Base-by-base conservation (phyloP, 2,329 filamentous ascomycete genomes). In the Ophiostoma novo-ulmi region DNA sequence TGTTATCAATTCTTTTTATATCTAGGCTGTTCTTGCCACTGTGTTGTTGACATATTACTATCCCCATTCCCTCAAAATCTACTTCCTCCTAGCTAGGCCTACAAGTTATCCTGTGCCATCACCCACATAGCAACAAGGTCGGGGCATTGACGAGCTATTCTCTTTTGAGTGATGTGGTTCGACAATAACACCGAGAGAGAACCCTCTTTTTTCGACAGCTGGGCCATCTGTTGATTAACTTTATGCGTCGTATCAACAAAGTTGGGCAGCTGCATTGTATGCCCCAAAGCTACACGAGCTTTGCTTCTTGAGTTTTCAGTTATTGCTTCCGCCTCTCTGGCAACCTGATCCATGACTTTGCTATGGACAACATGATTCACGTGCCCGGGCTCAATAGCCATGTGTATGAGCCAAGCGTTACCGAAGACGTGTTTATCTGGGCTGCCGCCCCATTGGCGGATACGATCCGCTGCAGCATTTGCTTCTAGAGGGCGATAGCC, bases 121-220 rank as follows among this genome's bases (percentile, higher is more conserved):
- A 74, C 61, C 74, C 73, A 75, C 74, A 74, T 73, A 11, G 74
- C 74, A 58, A 73, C 74, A 26, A 75, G 64, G 67, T 75, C 74
- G 1, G 74, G 74, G 4, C 74, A 75, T 70, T 75, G 74, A 4
- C 74, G 73, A 1, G 74, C 74, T 35, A 75, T 73, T 4, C 74
- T 70, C 70, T 75, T 75, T 67, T 75, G 74, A 26, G 73, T 74
- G 0, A 39, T 48, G 36, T 75, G 73, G 70, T 75, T 75, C 55
- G 74, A 75, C 63, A 75, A 61, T 71, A 75, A 20, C 20, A 75
- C 68, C 31, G 74, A 74, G 14, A 75, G 65, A 8, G 70, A 48
- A 26, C 69, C 58, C 41, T 74, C 74, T 5, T 61, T 38, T 3
- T 22, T 17, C 1, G 14, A 35, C 7, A 75, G 66, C 31, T 31